These are phyloP conservation scores for Neohortaea acidophila DNA, from an alignment of 495 filamentous ascomycete genomes.

Conservation along the genomic window DNA sequence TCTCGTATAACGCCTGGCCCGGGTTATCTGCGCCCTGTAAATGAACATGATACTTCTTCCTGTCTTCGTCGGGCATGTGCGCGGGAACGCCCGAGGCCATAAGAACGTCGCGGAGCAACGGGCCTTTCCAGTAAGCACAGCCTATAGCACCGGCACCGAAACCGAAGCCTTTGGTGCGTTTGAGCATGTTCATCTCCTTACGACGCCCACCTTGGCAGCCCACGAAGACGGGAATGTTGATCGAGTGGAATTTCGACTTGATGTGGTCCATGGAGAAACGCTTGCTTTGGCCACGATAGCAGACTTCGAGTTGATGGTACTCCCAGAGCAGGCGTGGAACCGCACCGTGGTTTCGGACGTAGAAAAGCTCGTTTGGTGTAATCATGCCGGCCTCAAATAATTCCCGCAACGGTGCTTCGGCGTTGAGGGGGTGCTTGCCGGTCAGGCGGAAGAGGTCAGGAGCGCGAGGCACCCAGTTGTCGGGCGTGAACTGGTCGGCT, in stretches of 20 bases:
- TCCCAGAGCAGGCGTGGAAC: slow-evolving; percentile 16
- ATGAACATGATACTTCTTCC: slow-evolving; percentile 11
- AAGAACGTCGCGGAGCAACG: slow-evolving; percentile 16
- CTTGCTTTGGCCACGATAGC: slow-evolving; percentile 4
- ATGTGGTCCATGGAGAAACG: slow-evolving; percentile 14
- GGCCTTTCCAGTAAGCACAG: slow-evolving; percentile 18
- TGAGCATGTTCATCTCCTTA: slow-evolving; percentile 18
- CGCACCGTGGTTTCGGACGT: slow-evolving; percentile 17
- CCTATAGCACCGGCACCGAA: slow-evolving; percentile 16
- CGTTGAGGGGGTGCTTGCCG: slow-evolving; percentile 27
- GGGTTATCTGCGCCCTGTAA: slow-evolving; percentile 17
- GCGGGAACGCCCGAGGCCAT: slow-evolving; percentile 14
- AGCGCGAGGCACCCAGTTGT: slow-evolving; percentile 27
- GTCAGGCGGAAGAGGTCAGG: slow-evolving; percentile 24
- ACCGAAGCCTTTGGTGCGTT: slow-evolving; percentile 16
- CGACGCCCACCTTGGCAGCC: slow-evolving; percentile 18
- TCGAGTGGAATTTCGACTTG: slow-evolving; percentile 9
- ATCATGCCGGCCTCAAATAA: slow-evolving; percentile 20
- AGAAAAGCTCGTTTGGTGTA: slow-evolving; percentile 20
- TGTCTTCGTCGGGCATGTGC: no score
- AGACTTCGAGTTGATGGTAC: slow-evolving; percentile 13
- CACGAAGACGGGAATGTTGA: slow-evolving; percentile 17
- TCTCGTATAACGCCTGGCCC: slow-evolving; percentile 15
- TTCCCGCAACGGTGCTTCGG: slow-evolving; percentile 16
- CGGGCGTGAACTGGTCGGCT: slow-evolving; percentile 24